Conservation (phyloP, 495 filamentous ascomycete genomes). For the Glarea lozoyensis region DNA sequence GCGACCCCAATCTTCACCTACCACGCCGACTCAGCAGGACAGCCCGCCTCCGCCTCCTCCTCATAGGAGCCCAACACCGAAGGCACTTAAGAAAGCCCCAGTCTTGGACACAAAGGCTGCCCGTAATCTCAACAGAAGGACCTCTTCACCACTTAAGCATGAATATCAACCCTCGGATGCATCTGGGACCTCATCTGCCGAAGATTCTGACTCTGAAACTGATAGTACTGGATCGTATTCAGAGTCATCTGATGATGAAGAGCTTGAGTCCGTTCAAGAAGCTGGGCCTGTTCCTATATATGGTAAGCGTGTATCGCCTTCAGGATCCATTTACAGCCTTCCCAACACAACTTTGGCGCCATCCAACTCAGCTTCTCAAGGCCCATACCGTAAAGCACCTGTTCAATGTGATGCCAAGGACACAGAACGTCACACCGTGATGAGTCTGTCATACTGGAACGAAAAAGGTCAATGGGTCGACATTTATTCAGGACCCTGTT, state of each 20-base stretch:
- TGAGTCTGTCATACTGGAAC: constrained; percentile 72
- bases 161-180: constrained; percentile 91
- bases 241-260: constrained; percentile 39
- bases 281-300: constrained; percentile 6
- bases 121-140: constrained; percentile 50
- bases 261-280: constrained; percentile 23
- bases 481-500: constrained; percentile 65
- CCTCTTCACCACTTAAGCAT: constrained; percentile 93
- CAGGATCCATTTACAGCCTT: constrained; percentile 33
- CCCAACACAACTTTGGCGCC: constrained; percentile 52
- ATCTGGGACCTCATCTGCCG: constrained; percentile 33
- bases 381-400: constrained; percentile 48
- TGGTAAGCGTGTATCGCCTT: constrained; percentile 6
- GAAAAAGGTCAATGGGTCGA: constrained; percentile 71
- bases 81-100: constrained; percentile 35
- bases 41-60: constrained; percentile 32
- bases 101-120: constrained; percentile 34
- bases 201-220: constrained; percentile 35
- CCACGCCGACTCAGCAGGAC: constrained; percentile 21
- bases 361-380: constrained; percentile 70
- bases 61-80: constrained; percentile 35
- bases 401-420: constrained; percentile 38
- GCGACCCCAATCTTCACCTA: constrained; percentile 24
- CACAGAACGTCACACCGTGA: constrained; percentile 57
- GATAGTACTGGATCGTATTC: constrained; percentile 27